A percentile compares a stretch with the other conserved stretches of the same genome.
phyloP scores from a whole-genome alignment of 2,329 filamentous ascomycete genomes.

The Penicillium sclerotigenum region DNA sequence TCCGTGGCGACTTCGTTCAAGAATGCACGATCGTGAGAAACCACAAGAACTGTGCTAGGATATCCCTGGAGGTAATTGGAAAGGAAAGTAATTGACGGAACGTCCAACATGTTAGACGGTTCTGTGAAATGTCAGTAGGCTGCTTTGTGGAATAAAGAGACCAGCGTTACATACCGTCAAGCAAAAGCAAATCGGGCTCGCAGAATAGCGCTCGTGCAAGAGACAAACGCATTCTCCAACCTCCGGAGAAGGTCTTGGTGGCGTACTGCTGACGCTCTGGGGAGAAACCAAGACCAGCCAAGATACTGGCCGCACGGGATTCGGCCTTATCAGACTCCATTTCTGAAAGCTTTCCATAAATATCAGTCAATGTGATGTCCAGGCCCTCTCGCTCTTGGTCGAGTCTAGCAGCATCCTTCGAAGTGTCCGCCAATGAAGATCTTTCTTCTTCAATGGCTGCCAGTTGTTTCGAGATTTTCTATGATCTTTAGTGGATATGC shows the following conservation, averaged over 20 bases:
- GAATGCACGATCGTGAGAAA: conserved; percentile 98
- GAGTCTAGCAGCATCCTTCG: conserved; percentile 77
- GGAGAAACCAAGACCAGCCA: conserved; percentile 96
- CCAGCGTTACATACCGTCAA: conserved; percentile 58
- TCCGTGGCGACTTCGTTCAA: conserved; percentile 98
- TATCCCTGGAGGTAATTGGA: conserved; percentile 92
- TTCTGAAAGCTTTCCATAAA: conserved; percentile 87
- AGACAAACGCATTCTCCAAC: conserved; percentile 98
- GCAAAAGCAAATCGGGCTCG: conserved; percentile 89
- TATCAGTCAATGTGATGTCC: conserved; percentile 84
- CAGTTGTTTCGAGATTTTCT: conserved; percentile 75
- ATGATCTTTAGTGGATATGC: conserved; percentile 12
- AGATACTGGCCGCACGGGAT: conserved; percentile 87
- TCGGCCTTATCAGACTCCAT: conserved; percentile 99
- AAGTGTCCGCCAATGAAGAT: conserved; percentile 81
- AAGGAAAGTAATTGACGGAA: conserved; percentile 98
- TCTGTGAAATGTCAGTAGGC: conserved; percentile 51
- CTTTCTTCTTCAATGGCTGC: conserved; percentile 74
- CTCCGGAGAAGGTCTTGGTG: conserved; percentile 97
- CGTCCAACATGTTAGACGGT: conserved; percentile 99
- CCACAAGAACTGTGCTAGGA: conserved; percentile 90
- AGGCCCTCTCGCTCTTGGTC: conserved; percentile 86
- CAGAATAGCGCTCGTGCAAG: conserved; percentile 94
- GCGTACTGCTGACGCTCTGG: conserved; percentile 85
- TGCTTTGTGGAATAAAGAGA: not conserved